phyloP scores from a whole-genome alignment of 768 basidiomycete genomes.

The Clathrus columnatus region DNA sequence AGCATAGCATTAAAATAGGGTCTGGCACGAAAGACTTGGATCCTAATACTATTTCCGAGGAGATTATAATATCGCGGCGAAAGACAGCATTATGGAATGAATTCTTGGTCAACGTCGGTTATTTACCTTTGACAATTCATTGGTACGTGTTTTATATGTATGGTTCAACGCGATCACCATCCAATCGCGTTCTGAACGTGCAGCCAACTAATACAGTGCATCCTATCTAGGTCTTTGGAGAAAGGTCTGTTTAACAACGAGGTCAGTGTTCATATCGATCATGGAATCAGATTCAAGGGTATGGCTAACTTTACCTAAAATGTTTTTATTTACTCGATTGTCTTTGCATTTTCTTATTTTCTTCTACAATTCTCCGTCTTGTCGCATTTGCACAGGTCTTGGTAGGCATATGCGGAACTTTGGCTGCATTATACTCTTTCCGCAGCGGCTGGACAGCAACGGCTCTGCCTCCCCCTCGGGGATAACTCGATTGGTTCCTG shows the following conservation, averaged over 20 bases:
- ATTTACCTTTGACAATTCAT: conserved; percentile 78
- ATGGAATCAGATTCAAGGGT: no score
- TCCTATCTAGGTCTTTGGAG: conserved; percentile 49
- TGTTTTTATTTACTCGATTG: no score
- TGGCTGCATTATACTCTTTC: conserved; percentile 53
- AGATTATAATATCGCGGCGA: conserved; percentile 44
- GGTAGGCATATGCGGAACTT: conserved; percentile 33
- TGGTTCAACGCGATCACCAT: no score
- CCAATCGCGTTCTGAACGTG: neutral
- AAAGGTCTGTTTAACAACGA: conserved; percentile 59
- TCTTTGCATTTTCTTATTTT: no score
- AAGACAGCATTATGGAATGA: conserved; percentile 69
- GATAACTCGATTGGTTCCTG: no score
- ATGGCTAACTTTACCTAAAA: conserved; percentile 3
- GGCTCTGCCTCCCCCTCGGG: conserved; percentile 28
- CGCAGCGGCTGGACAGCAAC: conserved; percentile 67
- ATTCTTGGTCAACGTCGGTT: conserved; percentile 59
- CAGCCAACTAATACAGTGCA: neutral
- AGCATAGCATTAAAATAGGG: conserved; percentile 33
- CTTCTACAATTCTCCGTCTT: conserved; percentile 35
- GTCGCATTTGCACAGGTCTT: conserved; percentile 25
- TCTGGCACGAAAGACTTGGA: conserved; percentile 39
- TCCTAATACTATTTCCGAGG: conserved; percentile 22
- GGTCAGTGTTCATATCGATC: conserved; percentile 29
- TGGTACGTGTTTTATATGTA: conserved; percentile 46